phyloP scores from a whole-genome alignment of 2,329 filamentous ascomycete genomes.

The Rasamsonia emersonii region DNA sequence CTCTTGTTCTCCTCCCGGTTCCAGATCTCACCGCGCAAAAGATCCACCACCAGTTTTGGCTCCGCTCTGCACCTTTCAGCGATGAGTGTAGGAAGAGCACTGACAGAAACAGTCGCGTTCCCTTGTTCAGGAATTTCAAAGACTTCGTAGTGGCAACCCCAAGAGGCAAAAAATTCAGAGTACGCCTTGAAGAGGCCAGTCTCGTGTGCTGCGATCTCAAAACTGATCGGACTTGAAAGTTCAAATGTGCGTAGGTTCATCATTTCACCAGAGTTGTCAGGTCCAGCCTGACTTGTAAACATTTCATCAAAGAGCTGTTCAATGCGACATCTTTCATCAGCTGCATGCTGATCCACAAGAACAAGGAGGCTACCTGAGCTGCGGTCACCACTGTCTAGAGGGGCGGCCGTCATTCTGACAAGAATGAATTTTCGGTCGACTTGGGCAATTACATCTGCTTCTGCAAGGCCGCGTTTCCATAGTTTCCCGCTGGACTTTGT shows the following conservation, averaged over 20 bases:
- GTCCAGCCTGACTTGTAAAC: constrained; percentile 18
- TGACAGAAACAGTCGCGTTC: constrained; percentile 38
- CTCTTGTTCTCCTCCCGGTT: constrained; percentile 44
- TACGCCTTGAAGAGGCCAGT: constrained; percentile 47
- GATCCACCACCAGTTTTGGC: constrained; percentile 60
- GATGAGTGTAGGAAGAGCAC: constrained; percentile 61
- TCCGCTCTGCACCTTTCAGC: constrained; percentile 66
- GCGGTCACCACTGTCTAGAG: constrained; percentile 1
- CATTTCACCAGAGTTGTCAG: constrained; percentile 6
- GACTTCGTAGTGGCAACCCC: constrained; percentile 65
- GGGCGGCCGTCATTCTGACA: constrained; percentile 42
- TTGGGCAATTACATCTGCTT: constrained; percentile 64
- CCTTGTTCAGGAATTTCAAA: constrained; percentile 8
- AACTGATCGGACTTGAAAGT: constrained; percentile 49
- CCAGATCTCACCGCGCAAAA: constrained; percentile 71
- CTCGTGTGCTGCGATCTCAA: constrained; percentile 58
- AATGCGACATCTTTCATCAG: constrained; percentile 77
- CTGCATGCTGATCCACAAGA: constrained; percentile 87
- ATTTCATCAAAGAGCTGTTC: constrained; percentile 61
- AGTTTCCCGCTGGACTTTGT: constrained; percentile 36
- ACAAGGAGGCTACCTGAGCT: constrained; percentile 44
- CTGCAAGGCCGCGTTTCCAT: constrained; percentile 52
- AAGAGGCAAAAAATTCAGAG: constrained; percentile 52
- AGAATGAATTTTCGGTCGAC: constrained; percentile 88
- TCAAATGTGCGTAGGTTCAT: constrained; percentile 21